Base-by-base conservation (phyloP, 192 early-diverging fungal genomes). In the Coemansia guatemalensis region DNA sequence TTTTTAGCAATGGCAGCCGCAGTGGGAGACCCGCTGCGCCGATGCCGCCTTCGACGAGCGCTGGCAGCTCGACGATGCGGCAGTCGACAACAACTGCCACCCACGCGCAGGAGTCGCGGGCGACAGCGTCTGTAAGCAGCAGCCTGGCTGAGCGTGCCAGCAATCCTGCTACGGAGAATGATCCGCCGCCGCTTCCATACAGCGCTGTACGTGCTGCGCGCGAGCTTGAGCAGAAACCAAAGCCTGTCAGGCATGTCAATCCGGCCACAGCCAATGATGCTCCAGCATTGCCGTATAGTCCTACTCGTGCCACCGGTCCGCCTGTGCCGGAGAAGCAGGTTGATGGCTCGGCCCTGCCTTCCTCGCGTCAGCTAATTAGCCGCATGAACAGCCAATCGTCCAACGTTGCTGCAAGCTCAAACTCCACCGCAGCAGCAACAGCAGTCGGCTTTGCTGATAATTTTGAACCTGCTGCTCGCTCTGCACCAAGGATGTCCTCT, bases 121-220 rank as follows among this genome's bases (percentile, higher is more conserved):
- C 48, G 50, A 32, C 41, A 49, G 14, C 4, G n/a, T 59, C 56
- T 17, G 11, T 51, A 26, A 14, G 56, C 8, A 53, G 22, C 27
- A 56, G 49, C 24, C 4, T 24, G 14, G 35, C 58, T 7, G 25
- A 8, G 44, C 23, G 48, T 14, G 21, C 24, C 6, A 52, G 23
- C 30, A 51, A 78, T 55, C 75, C 75, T 0, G 67, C 75, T 1
- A 52, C 48, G 3, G 69, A 61, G 41, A 65, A 72, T 30, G 66
- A 71, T 21, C 62, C 75, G 24, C 75, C 75, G 1, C 25, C 35
- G 35, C 56, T 78, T 26, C 75, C 75, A 6, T 65, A 58, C 54
- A 69, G 35, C 50, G 17, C 67, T 8, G 18, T 17, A 4, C 53
- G 75, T 5, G 48, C 67, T 21, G 50, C 53, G 3, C 29, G 33